phyloP scores from a whole-genome alignment of 2,329 filamentous ascomycete genomes.

The Ophiocordyceps camponoti-leonardi region DNA sequence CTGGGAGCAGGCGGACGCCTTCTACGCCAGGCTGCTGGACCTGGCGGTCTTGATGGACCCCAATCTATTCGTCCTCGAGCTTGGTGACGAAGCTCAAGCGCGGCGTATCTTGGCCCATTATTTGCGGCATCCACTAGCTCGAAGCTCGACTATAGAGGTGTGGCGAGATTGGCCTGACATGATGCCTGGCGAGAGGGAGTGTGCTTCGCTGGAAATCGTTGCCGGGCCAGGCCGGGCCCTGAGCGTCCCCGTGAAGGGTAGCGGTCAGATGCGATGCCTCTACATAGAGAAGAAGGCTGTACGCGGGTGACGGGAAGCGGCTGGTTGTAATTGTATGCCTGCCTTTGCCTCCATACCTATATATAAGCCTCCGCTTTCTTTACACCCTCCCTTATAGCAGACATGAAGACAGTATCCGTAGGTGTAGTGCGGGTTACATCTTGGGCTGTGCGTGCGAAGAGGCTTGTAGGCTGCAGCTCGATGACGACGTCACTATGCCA shows the following conservation, averaged over 20 bases:
- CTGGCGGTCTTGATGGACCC: conserved; percentile 32
- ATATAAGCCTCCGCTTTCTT: too few species aligned
- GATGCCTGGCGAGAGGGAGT: conserved; percentile 11
- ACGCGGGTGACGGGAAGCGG: not conserved
- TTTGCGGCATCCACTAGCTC: conserved; percentile 8
- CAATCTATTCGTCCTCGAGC: conserved; percentile 47
- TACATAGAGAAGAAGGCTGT: not conserved
- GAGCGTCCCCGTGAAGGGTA: conserved; percentile 23
- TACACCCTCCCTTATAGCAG: too few species aligned
- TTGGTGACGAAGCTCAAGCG: conserved; percentile 55
- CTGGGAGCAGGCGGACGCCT: conserved; percentile 31
- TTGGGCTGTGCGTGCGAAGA: too few species aligned
- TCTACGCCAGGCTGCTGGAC: conserved; percentile 49
- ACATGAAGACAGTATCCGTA: too few species aligned
- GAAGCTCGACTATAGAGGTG: conserved; percentile 34
- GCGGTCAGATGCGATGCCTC: conserved; percentile 31
- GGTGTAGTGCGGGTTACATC: too few species aligned
- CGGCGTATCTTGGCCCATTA: conserved; percentile 39
- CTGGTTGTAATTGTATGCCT: too few species aligned
- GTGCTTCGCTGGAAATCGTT: conserved; percentile 7
- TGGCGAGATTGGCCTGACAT: conserved; percentile 53
- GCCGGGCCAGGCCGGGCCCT: conserved; percentile 2
- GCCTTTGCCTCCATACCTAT: too few species aligned
- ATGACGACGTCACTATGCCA: not conserved
- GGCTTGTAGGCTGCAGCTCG: not conserved